A percentile compares a stretch with the other conserved stretches of the same genome.
phyloP scores from a whole-genome alignment of 352 stramenopile genomes.

The Aphanomyces cochlioides region DNA sequence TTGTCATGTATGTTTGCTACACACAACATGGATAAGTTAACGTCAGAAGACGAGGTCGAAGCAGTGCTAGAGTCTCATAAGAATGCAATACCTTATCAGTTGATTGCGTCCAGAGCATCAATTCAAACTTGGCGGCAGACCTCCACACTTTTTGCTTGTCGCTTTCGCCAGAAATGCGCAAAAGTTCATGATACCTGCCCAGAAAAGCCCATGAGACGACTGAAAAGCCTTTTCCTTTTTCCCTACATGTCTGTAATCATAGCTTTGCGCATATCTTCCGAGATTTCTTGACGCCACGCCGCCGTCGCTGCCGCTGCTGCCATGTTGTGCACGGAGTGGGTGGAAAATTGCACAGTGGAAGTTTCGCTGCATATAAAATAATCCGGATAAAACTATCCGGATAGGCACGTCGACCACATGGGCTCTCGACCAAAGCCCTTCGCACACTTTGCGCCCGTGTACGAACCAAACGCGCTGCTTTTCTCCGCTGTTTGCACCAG shows the following conservation, averaged over 20 bases:
- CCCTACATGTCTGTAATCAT: conserved; percentile 86
- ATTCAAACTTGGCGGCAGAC: conserved; percentile 81
- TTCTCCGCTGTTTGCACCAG: too few relatives aligned
- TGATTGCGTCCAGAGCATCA: conserved; percentile 68
- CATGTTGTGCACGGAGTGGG: conserved; percentile 15
- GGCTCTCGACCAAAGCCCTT: too few relatives aligned
- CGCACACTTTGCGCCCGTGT: too few relatives aligned
- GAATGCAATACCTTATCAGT: conserved; percentile 18
- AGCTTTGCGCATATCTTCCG: conserved; percentile 76
- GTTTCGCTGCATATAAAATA: background rate
- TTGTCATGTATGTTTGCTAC: conserved; percentile 74
- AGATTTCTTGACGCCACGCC: conserved; percentile 74
- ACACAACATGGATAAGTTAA: background rate
- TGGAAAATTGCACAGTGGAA: conserved; percentile 4
- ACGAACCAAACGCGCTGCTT: too few relatives aligned
- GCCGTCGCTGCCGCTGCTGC: conserved; percentile 21
- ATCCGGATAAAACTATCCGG: conserved; percentile 1
- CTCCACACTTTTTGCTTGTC: conserved; percentile 84
- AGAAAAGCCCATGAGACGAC: conserved; percentile 7
- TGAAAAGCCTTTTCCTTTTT: conserved; percentile 4
- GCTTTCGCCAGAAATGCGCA: conserved; percentile 73
- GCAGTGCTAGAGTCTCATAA: background rate
- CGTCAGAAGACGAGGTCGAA: conserved; percentile 25
- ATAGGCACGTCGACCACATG: background rate
- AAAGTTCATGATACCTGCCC: conserved; percentile 74